These are phyloP conservation scores for Starmerella apis DNA, from an alignment of 805 yeast species.

Conservation along the genomic window DNA sequence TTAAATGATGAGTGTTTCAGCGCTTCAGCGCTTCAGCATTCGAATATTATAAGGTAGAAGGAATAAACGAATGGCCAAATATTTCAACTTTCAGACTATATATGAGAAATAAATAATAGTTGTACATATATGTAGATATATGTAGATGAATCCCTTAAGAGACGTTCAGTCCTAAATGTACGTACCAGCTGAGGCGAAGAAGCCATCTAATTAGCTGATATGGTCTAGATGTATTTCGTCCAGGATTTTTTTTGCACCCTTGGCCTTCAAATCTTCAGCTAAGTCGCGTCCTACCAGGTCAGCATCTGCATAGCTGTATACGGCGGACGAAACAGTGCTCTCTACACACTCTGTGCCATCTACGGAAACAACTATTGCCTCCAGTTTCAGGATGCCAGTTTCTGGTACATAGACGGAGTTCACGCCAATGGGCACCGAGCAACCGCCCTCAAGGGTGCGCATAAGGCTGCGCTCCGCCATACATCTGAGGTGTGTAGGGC, in stretches of 20 bases:
- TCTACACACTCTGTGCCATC: slow-evolving; percentile 69
- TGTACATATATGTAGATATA: background rate
- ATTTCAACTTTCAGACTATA: too few species aligned
- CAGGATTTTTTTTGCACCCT: slow-evolving; percentile 76
- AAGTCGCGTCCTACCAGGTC: slow-evolving; percentile 56
- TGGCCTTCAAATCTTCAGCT: slow-evolving; percentile 53
- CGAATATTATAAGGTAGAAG: too few species aligned
- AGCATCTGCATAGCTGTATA: slow-evolving; percentile 48
- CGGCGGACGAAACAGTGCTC: slow-evolving; percentile 37
- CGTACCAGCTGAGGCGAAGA: background rate
- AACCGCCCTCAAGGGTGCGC: slow-evolving; percentile 90
- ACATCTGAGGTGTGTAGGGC: slow-evolving; percentile 61
- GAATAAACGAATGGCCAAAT: too few species aligned
- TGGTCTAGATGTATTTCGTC: slow-evolving; percentile 52
- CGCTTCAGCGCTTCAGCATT: too few species aligned
- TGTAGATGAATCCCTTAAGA: background rate
- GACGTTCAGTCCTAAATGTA: background rate
- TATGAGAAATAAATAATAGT: background rate
- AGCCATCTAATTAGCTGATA: slow-evolving; percentile 17
- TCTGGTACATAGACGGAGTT: slow-evolving; percentile 44
- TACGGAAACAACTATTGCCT: slow-evolving; percentile 70
- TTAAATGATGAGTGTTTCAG: too few species aligned
- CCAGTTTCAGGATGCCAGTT: slow-evolving; percentile 42
- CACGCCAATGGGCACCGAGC: slow-evolving; percentile 95
- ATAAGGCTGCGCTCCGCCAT: slow-evolving; percentile 78